Evolutionary conservation across 148 eudicot species (phyloP), one percentile per base, ranked within the genome.

Genomic region (Rhododendron griersonianum): DNA sequence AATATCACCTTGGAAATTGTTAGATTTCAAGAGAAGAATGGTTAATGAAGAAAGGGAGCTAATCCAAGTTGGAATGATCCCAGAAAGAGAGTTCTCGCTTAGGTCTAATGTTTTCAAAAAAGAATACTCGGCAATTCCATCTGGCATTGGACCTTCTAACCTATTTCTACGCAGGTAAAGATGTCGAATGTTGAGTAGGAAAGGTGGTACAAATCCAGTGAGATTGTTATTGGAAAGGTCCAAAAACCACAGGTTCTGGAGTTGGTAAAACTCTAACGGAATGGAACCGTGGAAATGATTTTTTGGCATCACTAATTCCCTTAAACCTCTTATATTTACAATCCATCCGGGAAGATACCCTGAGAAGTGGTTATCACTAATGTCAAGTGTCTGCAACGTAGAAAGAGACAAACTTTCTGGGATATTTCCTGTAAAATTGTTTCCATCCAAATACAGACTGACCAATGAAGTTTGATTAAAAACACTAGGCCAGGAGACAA

Each of bases 281-380:
- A 82, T 61, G 28, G 50, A 25, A 19, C 84, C 84, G 5, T 82
- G 28, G 4, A 82, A 48, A 37, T 82, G 84, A 82, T 82, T 82
- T 19, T 4, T 18, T 25, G 33, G 0, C 84, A 82, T 59, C 23
- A 14, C 0, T 59, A 82, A 9, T 23, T 18, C 28, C 23, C 2
- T 0, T 18, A 50, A 7, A 33, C 44, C 44, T 0, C 44, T 39
- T 39, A 61, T 10, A 14, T 82, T 82, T 44, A 33, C 74, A 9
- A 82, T 59, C 84, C 83, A 81, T 51, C 37, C 16, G 15, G 65
- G 83, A 28, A 51, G 63, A 16, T 25, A 1, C 19, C 83, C 65
- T 5, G 65, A 50, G 19, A 81, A 25, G 7, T 53, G 65, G 65
- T 81, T 81, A 15, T 28, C 18, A 16, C 63, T 81, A 0, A 53